Evolutionary conservation across 2,329 filamentous ascomycete genomes (phyloP).

Genomic region (Aspergillus thermomutatus): DNA sequence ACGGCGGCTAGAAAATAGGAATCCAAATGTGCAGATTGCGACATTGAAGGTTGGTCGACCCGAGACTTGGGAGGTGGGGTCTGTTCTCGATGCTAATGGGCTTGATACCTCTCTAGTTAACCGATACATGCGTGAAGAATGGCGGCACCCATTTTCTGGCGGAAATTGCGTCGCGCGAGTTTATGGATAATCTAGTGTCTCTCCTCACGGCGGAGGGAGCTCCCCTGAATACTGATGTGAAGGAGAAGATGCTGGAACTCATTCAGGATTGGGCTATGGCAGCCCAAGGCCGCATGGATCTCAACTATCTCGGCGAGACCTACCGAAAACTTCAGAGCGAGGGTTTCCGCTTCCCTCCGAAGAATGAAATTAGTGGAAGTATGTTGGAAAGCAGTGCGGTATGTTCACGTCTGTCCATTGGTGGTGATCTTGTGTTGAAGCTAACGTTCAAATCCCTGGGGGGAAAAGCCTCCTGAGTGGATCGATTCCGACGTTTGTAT

Average conservation of each 20-base stretch:
- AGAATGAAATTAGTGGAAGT: conserved; percentile 81
- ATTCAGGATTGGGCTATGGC: conserved; percentile 92
- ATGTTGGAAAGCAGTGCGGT: conserved; percentile 98
- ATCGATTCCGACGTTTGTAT: conserved; percentile 97
- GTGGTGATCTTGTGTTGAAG: background rate
- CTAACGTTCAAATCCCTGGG: conserved; percentile 5
- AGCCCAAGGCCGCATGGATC: conserved; percentile 76
- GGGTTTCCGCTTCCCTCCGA: conserved; percentile 85
- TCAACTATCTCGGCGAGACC: conserved; percentile 83
- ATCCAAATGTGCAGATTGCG: conserved; percentile 93
- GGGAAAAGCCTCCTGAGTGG: conserved; percentile 83
- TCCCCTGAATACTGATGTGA: conserved; percentile 80
- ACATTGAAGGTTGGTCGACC: conserved; percentile 72
- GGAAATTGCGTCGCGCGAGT: conserved; percentile 94
- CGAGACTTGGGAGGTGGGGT: background rate
- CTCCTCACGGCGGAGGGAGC: conserved; percentile 75
- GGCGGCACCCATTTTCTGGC: conserved; percentile 90
- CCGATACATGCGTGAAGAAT: conserved; percentile 98
- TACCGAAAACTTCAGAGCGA: conserved; percentile 80
- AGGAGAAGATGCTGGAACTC: conserved; percentile 84
- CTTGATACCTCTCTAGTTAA: conserved; percentile 58
- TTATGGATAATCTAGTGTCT: conserved; percentile 95
- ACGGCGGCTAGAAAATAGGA: conserved; percentile 91
- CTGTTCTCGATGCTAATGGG: conserved; percentile 14
- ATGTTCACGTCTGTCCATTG: conserved; percentile 39